phyloP scores from a whole-genome alignment of 345 rosid species.

The Isatis tinctoria region DNA sequence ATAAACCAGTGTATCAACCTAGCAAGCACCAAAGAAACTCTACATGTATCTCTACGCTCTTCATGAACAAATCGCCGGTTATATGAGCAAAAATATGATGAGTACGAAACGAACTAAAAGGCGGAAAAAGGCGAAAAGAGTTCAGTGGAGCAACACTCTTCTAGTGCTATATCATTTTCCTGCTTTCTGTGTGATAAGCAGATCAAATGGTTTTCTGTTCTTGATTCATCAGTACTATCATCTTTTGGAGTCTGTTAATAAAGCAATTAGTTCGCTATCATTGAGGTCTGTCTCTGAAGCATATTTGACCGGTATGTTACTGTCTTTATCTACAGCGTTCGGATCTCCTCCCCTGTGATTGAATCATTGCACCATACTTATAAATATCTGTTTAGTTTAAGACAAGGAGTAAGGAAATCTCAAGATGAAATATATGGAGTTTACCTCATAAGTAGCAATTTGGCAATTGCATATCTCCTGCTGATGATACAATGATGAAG shows the following conservation, averaged over 20 bases:
- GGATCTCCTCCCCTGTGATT: constrained; percentile 67
- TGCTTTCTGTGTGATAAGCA: constrained; percentile 1
- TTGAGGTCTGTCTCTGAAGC: constrained; percentile 40
- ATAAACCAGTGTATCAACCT: constrained; percentile 17
- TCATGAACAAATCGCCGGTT: constrained; percentile 12
- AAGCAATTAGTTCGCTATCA: constrained; percentile 41
- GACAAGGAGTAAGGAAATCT: neutral
- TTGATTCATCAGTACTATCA: constrained; percentile 20
- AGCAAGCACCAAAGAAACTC: constrained; percentile 1
- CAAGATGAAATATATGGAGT: neutral
- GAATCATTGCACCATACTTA: neutral
- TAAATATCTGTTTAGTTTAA: neutral
- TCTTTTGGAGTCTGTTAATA: constrained; percentile 37
- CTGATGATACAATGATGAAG: constrained; percentile 56
- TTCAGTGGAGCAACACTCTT: constrained; percentile 19
- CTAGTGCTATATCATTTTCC: constrained; percentile 16
- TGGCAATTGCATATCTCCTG: constrained; percentile 51
- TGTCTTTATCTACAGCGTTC: constrained; percentile 40
- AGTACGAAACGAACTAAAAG: constrained; percentile 1
- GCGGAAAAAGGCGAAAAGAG: constrained; percentile 1
- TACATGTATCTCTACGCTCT: constrained; percentile 28
- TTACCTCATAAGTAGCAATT: constrained; percentile 63
- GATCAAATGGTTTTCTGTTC: neutral
- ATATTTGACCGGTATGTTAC: constrained; percentile 43
- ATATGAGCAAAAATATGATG: neutral